Conservation (phyloP, 805 yeast species). For the Kluyveromyces wickerhamii region DNA sequence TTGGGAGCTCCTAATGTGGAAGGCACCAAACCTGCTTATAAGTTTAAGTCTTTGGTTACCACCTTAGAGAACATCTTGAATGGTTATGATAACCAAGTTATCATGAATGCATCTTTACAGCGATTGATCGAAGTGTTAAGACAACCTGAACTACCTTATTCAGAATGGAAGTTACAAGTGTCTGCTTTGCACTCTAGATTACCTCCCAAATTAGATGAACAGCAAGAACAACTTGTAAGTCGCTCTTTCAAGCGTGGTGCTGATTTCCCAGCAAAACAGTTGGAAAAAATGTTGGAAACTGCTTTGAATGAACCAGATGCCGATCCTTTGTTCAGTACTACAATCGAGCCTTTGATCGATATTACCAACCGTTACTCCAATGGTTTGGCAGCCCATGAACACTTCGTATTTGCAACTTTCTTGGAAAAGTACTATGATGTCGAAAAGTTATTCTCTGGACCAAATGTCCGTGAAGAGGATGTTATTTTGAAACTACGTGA, state of each 20-base stretch:
- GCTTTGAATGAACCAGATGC: conserved; percentile 40
- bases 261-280: conserved; percentile 89
- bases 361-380: conserved; percentile 62
- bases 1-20: conserved; percentile 73
- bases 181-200: conserved; percentile 91
- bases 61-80: conserved; percentile 71
- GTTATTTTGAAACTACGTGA: conserved; percentile 84
- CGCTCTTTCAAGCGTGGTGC: conserved; percentile 58
- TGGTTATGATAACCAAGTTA: conserved; percentile 94
- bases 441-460: conserved; percentile 72
- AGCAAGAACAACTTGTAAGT: conserved; percentile 56
- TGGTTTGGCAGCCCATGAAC: conserved; percentile 83
- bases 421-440: conserved; percentile 66
- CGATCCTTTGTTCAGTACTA: conserved; percentile 46
- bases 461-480: conserved; percentile 76
- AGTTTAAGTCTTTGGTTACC: conserved; percentile 48
- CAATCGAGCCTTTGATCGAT: conserved; percentile 64
- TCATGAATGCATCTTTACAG: conserved; percentile 76
- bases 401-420: conserved; percentile 58
- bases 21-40: conserved; percentile 81
- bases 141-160: conserved; percentile 78
- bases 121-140: conserved; percentile 65
- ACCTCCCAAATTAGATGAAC: conserved; percentile 66
- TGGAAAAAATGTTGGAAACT: conserved; percentile 64
- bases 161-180: conserved; percentile 80